These are phyloP conservation scores for Suillus luteus DNA, from an alignment of 768 basidiomycete genomes.

Conservation along the genomic window DNA sequence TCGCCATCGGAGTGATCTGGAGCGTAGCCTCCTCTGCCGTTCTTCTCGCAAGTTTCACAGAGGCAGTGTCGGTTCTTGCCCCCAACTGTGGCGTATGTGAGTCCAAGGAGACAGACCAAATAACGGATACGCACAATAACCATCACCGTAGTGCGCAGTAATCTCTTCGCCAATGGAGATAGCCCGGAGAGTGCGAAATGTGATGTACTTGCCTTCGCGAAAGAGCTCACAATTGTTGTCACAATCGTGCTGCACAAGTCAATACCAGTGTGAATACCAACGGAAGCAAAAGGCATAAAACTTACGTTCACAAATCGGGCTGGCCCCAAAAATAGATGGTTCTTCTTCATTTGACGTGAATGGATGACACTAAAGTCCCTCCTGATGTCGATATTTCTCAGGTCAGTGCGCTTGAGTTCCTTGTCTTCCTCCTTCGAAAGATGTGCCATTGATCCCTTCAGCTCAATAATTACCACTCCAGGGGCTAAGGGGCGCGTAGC, in stretches of 20 bases:
- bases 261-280: slow-evolving; percentile 23
- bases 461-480: slow-evolving; percentile 77
- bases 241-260: slow-evolving; percentile 72
- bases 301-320: slow-evolving; percentile 92
- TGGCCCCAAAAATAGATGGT: slow-evolving; percentile 87
- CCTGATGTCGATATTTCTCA: slow-evolving; percentile 68
- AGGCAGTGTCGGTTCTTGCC: slow-evolving; percentile 74
- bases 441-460: slow-evolving; percentile 90
- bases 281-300: slow-evolving; percentile 12
- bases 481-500: slow-evolving; percentile 72
- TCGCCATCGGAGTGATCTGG: slow-evolving; percentile 56
- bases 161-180: slow-evolving; percentile 85
- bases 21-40: slow-evolving; percentile 70
- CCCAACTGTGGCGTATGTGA: slow-evolving; percentile 48
- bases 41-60: slow-evolving; percentile 85
- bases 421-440: slow-evolving; percentile 83
- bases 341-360: slow-evolving; percentile 90
- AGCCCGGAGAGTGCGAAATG: slow-evolving; percentile 78
- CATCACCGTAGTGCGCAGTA: slow-evolving; percentile 88
- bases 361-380: slow-evolving; percentile 91
- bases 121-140: slow-evolving; percentile 69
- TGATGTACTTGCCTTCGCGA: slow-evolving; percentile 87
- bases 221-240: slow-evolving; percentile 88
- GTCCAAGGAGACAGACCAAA: slow-evolving; percentile 18
- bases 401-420: slow-evolving; percentile 82